Base-by-base conservation (phyloP, 441 rosid genomes). In the Jatropha multifida region DNA sequence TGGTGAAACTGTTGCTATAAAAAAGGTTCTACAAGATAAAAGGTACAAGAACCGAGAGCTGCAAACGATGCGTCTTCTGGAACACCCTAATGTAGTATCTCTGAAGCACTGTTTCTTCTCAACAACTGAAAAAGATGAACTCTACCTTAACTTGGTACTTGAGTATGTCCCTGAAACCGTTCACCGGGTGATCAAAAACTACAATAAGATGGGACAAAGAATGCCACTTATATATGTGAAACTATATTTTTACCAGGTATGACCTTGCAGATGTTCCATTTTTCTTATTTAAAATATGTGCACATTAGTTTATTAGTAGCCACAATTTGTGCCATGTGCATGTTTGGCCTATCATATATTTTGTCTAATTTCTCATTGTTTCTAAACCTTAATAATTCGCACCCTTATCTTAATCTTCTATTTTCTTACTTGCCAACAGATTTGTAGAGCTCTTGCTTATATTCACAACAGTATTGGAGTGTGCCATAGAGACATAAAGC, bases 71-170 rank as follows among this genome's bases (percentile, higher is more conserved):
- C 90, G 93, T 49, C 86, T 90, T 68, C 79, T 90, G 55, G 93
- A 90, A 75, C 95, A 90, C 77, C 95, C 95, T 2, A 89, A 90
- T 68, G 85, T 86, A 20, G 91, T 90, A 40, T 80, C 94, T 23
- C 85, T 94, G 68, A 94, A 90, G 82, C 97, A 94, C 74, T 94
- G 98, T 72, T 94, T 94, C 85, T 89, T 88, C 75, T 90, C 94
- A 2, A 90, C 93, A 15, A 90, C 90, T 13, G 90, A 85, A 71
- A 90, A 90, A 62, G 88, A 90, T 46, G 95, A 89, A 75, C 90
- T 90, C 62, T 90, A 87, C 80, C 89, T 90, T 40, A 90, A 90
- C 78, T 81, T 90, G n/a, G 95, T 90, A 32, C 93, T 90, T 41
- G 95, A 90, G 84, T 90, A 89, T 77, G 95, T 90, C 3, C 93